Conservation (phyloP, 2,329 filamentous ascomycete species). For the Scopulariopsis brevicaulis region DNA sequence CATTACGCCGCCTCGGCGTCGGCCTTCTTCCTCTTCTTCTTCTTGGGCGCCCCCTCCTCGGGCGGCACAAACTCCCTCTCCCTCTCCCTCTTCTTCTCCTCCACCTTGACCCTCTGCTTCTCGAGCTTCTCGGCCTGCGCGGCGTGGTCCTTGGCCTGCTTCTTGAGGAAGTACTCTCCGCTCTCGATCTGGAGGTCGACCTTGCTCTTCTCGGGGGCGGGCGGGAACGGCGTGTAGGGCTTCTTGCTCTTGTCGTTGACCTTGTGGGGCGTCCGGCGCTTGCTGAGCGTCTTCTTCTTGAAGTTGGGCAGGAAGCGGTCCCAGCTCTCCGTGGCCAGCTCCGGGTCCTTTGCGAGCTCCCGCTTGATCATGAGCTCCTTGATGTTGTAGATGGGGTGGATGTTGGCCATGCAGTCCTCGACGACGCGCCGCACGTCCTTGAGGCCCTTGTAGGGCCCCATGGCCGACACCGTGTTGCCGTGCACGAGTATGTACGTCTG, state of each 20-base stretch:
- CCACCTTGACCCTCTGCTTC: slow-evolving; percentile 77
- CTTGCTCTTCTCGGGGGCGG: slow-evolving; percentile 97
- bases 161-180: slow-evolving; percentile 91
- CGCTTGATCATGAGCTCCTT: slow-evolving; percentile 83
- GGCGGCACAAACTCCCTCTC: slow-evolving; percentile 82
- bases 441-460: slow-evolving; percentile 86
- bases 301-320: slow-evolving; percentile 94
- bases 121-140: slow-evolving; percentile 71
- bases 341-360: slow-evolving; percentile 81
- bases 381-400: slow-evolving; percentile 82
- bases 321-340: slow-evolving; percentile 82
- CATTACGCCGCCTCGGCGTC: slow-evolving; percentile 15
- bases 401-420: slow-evolving; percentile 93
- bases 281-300: slow-evolving; percentile 84
- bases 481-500: slow-evolving; percentile 90
- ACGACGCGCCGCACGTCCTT: slow-evolving; percentile 86
- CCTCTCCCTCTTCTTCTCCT: slow-evolving; percentile 75
- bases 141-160: slow-evolving; percentile 81
- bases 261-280: slow-evolving; percentile 69
- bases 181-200: slow-evolving; percentile 95
- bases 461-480: slow-evolving; percentile 85
- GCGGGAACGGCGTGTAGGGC: slow-evolving; percentile 93
- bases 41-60: slow-evolving; percentile 57
- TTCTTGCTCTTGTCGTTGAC: slow-evolving; percentile 93
- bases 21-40: slow-evolving; percentile 45